These are phyloP conservation scores for Epichloe typhina DNA, from an alignment of 2,329 filamentous ascomycete genomes.

Conservation along the genomic window DNA sequence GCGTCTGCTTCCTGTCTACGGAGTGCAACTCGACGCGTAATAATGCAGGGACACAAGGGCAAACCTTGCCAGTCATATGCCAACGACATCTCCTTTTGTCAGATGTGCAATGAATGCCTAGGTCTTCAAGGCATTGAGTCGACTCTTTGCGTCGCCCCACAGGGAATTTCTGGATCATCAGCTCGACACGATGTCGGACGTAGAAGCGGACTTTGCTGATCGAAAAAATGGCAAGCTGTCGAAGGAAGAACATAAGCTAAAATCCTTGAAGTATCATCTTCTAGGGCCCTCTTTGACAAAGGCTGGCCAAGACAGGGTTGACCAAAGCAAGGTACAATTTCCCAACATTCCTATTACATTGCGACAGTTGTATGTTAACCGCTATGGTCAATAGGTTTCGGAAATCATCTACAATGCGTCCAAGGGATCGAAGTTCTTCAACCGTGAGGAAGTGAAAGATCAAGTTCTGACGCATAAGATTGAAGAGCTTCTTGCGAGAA, in stretches of 20 bases:
- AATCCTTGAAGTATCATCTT: conserved; percentile 75
- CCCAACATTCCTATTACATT: neutral
- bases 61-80: neutral
- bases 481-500: conserved; percentile 60
- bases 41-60: neutral
- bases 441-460: conserved; percentile 75
- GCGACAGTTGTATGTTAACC: neutral
- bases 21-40: neutral
- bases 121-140: neutral
- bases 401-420: conserved; percentile 96
- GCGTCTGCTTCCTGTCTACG: neutral
- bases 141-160: neutral
- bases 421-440: conserved; percentile 93
- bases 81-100: neutral
- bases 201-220: neutral
- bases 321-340: conserved; percentile 63
- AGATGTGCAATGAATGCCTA: neutral
- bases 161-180: neutral
- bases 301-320: conserved; percentile 83
- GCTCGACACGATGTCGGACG: neutral
- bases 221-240: neutral
- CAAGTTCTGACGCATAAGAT: conserved; percentile 77
- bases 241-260: conserved; percentile 20
- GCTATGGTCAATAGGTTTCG: conserved; percentile 47
- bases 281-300: conserved; percentile 88